Conservation (phyloP, 73 alveolate genomes). For the Tetrahymena thermophila region DNA sequence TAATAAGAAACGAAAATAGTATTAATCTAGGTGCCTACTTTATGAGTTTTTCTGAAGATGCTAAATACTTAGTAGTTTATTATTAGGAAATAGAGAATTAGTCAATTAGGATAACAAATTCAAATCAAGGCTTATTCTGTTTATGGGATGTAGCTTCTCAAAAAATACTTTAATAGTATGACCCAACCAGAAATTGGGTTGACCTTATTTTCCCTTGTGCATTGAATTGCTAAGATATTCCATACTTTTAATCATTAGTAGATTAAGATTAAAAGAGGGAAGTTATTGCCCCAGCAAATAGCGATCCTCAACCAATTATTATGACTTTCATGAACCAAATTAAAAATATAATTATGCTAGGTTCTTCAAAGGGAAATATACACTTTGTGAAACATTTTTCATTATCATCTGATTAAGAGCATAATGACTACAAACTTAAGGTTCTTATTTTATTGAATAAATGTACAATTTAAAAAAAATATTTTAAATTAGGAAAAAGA, state of each 20-base stretch:
- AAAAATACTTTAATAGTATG: background rate
- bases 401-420: conserved; percentile 28
- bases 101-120: background rate
- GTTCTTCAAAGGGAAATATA: conserved; percentile 26
- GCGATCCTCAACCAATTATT: background rate
- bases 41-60: background rate
- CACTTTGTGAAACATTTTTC: conserved; percentile 28
- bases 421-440: background rate
- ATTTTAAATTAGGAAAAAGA: background rate
- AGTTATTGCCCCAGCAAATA: conserved; percentile 1
- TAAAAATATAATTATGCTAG: conserved; percentile 7
- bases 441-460: background rate
- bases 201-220: background rate
- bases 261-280: background rate
- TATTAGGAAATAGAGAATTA: background rate
- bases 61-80: background rate
- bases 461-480: background rate
- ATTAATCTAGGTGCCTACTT: background rate
- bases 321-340: conserved; percentile 31
- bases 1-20: background rate
- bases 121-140: background rate
- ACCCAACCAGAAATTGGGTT: background rate
- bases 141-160: background rate
- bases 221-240: background rate
- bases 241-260: background rate